phyloP scores from a whole-genome alignment of 169 alveolate genomes.

The Eimeria brunetti region DNA sequence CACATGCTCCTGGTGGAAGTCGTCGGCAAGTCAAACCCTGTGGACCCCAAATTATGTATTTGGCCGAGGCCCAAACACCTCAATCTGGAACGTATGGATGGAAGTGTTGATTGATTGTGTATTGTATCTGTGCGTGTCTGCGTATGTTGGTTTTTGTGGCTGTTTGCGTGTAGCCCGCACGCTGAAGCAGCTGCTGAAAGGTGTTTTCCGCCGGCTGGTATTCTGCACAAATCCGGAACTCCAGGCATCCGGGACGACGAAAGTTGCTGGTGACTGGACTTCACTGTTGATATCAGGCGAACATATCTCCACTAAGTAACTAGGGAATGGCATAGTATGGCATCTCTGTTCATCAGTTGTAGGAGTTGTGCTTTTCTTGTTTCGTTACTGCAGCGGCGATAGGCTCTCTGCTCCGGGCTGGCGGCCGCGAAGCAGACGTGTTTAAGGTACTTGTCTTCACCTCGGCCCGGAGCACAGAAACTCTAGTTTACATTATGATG shows the following conservation, averaged over 20 bases:
- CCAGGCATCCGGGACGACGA: conserved; percentile 22
- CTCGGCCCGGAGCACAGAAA: background rate
- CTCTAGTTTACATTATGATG: background rate
- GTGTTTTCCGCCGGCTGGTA: conserved; percentile 59
- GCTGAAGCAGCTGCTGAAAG: conserved; percentile 73
- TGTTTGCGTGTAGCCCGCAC: conserved; percentile 64
- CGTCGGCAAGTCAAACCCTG: conserved; percentile 42
- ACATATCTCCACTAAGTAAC: background rate
- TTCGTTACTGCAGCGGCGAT: background rate
- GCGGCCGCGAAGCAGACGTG: conserved; percentile 3
- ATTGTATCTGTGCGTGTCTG: background rate
- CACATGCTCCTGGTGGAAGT: conserved; percentile 76
- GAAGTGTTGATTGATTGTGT: background rate
- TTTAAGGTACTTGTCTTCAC: background rate
- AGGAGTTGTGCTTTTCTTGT: background rate
- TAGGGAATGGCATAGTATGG: background rate
- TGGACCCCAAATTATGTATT: background rate
- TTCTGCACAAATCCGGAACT: conserved; percentile 60
- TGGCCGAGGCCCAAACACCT: background rate
- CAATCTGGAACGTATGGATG: background rate
- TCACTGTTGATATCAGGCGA: background rate
- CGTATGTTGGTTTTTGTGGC: background rate
- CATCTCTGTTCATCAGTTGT: background rate
- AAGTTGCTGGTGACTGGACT: conserved; percentile 25
- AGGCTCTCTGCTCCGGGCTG: conserved; percentile 6